phyloP scores from a whole-genome alignment of 345 rosid species.

The Geranium brycei region DNA sequence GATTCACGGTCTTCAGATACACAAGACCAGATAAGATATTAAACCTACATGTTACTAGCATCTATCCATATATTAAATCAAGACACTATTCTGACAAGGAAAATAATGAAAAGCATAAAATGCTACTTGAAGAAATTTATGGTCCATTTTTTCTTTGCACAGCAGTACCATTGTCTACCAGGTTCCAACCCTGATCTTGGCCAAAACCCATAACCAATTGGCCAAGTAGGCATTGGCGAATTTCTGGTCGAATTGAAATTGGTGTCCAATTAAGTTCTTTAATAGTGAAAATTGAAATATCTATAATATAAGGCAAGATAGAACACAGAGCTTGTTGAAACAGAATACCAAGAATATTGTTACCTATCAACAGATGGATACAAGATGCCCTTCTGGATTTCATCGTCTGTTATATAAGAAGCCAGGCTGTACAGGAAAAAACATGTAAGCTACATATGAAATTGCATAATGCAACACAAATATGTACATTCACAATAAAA shows the following conservation, averaged over 20 bases:
- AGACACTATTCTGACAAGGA: too few species aligned
- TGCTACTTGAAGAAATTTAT: too few species aligned
- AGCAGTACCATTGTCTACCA: too few species aligned
- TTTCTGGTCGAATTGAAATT: too few species aligned
- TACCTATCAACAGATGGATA: conserved; percentile 87
- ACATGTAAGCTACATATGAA: conserved; percentile 6
- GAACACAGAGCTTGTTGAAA: not conserved
- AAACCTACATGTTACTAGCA: not conserved
- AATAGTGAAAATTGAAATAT: not conserved
- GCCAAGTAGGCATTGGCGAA: too few species aligned
- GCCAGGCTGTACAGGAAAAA: conserved; percentile 61
- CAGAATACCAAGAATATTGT: not conserved
- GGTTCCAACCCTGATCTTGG: too few species aligned
- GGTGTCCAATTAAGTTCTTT: not conserved
- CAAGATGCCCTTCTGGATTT: conserved; percentile 58
- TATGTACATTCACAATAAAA: not conserved
- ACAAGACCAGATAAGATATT: not conserved
- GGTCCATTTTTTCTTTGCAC: too few species aligned
- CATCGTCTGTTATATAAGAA: conserved; percentile 84
- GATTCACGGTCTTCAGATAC: not conserved
- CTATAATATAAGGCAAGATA: not conserved
- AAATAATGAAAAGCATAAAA: too few species aligned
- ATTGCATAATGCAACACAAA: not conserved
- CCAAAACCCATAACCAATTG: too few species aligned
- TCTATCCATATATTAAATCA: too few species aligned